Evolutionary conservation across 441 rosid genomes (phyloP).

Genomic region (Erodium moschatum): DNA sequence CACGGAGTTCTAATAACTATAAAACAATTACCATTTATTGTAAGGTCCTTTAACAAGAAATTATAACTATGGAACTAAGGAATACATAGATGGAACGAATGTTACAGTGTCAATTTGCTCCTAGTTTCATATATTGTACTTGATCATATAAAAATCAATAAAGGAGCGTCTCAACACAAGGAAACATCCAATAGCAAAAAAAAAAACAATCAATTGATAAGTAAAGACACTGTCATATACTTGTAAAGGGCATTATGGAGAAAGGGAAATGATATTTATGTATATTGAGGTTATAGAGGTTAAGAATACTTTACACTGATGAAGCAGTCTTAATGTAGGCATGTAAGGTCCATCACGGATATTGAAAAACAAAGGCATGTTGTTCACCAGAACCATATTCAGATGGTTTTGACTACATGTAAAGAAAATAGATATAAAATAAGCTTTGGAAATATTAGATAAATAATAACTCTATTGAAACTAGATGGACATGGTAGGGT

Average conservation of each 20-base stretch:
- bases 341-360: slow-evolving; percentile 95
- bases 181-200: neutral
- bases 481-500: neutral
- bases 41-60: neutral
- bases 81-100: neutral
- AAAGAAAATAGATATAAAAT: neutral
- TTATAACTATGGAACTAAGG: neutral
- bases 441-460: neutral
- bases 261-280: neutral
- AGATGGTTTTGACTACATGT: slow-evolving; percentile 71
- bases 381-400: slow-evolving; percentile 82
- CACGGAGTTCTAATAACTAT: neutral
- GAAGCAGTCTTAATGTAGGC: slow-evolving; percentile 92
- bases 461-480: neutral
- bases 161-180: neutral
- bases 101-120: neutral
- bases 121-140: neutral
- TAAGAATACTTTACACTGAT: slow-evolving; percentile 52
- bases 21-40: neutral
- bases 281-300: slow-evolving; percentile 3
- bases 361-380: slow-evolving; percentile 84
- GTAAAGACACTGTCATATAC: neutral
- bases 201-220: neutral
- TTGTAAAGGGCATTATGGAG: neutral
- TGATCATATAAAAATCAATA: neutral